Base-by-base conservation (phyloP, 2,329 filamentous ascomycete genomes). In the Alternaria hordeiaustralica region DNA sequence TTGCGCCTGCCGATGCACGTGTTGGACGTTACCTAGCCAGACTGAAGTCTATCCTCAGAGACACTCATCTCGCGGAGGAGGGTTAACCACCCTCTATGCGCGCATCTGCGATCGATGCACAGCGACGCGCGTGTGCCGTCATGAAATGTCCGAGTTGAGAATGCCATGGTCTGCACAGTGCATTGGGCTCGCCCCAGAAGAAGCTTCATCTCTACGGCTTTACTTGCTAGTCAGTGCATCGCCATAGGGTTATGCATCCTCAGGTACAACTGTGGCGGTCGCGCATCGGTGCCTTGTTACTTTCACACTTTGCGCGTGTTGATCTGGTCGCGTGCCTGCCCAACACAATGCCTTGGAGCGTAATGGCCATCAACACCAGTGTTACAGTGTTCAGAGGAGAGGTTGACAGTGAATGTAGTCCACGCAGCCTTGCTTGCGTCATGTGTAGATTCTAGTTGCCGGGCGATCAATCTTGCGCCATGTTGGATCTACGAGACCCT, bases 101-200 rank as follows among this genome's bases (percentile, higher is more conserved):
- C 64, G 58, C 66, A 84, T 82, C 72, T 44, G 81, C 79, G 25
- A 81, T 83, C 63, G 64, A 71, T 41, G 20, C 12, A 82, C 83
- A 66, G 83, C 83, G 55, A 64, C 75, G 55, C 66, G 76, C 26
- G 74, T 84, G 33, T 84, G 82, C 76, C 69, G 64, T 18, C 74
- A 78, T 46, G 69, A 77, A 49, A 77, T 77, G 77, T 84, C 44
- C 72, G 76, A 36, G 75, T 83, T 21, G 79, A 82, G 21, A 78
- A 77, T 3, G 65, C 69, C 10, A 76, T 82, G 13, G 75, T 80
- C 10, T 83, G 81, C 62, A 74, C 81, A 58, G 21, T 26, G 51
- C 51, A 55, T 43, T 43, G 51, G 15, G 51, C 13, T 43, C 51
- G 51, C 33, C 51, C 67, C 69, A 51, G 65, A 55, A 53, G 45